Base-by-base conservation (phyloP, 352 stramenopile genomes). In the Pythium monospermum region DNA sequence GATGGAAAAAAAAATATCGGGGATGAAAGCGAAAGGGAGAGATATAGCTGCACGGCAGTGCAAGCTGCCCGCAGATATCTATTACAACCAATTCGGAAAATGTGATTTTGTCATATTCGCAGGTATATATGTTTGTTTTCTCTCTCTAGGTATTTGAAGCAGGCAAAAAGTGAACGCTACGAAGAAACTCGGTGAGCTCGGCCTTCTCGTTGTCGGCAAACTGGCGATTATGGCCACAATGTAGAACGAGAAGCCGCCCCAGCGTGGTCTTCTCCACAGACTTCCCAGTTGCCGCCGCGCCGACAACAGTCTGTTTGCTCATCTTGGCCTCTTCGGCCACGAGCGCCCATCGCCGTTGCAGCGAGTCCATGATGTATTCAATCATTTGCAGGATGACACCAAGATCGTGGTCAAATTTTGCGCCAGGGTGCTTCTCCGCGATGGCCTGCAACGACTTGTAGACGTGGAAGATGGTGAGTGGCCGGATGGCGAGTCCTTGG, bases 171-270 rank as follows among this genome's bases (percentile, higher is more conserved):
- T 33, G 25, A n/a, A 41, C 40, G 6, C 10, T 21, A 22, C 53
- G 63, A 25, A 91, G 50, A 38, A 91, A 89, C 5, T 54, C 57
- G 25, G 76, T 46, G n/a, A 94, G 61, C 37, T 73, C 72, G 10
- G 75, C 50, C 47, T 92, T 91, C 49, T 94, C 84, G 3, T 50
- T 49, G 19, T 91, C 79, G 31, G 75, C 69, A 35, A 87, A 93
- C 51, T 89, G 88, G 45, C 85, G 85, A 58, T 95, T 95, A 52
- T 95, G 84, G 7, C 83, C 84, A 35, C 84, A 95, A 41, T 89
- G 84, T 11, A 95, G 56, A 12, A 76, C 65, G 19, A 95, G 59
- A 12, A 95, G 61, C 6, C 57, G 71, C 5, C 83, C 84, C 11
- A 70, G 66, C 0, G 56, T 35, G 47, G 79, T 61, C 2, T 40